Conservation (phyloP, 345 rosid species). For the Punica granatum region DNA sequence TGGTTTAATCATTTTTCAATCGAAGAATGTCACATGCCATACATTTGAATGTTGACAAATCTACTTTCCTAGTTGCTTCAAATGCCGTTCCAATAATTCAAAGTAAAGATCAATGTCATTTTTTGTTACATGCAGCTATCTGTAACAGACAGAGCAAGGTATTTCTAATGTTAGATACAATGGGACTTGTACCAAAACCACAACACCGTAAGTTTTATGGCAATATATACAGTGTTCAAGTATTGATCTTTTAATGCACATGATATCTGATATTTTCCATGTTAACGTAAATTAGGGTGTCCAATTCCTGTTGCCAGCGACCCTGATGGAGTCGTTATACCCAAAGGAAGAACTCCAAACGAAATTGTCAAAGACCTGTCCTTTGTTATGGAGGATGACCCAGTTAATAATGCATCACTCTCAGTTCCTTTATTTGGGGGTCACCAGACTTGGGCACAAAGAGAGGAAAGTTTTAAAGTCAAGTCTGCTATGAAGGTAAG, state of each 20-base stretch:
- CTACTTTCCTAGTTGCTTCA: too few relatives aligned
- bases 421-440: conserved; percentile 80
- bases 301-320: conserved; percentile 52
- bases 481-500: conserved; percentile 73
- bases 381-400: conserved; percentile 52
- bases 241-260: conserved; percentile 7
- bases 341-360: conserved; percentile 49
- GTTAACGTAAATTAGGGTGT: conserved; percentile 49
- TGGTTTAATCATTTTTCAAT: background rate
- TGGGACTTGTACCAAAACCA: conserved; percentile 63
- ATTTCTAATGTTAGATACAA: conserved; percentile 47
- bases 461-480: conserved; percentile 68
- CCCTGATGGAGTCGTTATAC: conserved; percentile 66
- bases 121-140: conserved; percentile 46
- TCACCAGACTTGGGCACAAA: conserved; percentile 68
- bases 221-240: conserved; percentile 15
- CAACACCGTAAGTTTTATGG: conserved; percentile 63
- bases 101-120: background rate
- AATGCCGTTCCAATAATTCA: background rate
- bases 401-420: conserved; percentile 31
- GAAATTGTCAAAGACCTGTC: conserved; percentile 43
- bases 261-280: conserved; percentile 12
- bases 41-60: too few relatives aligned
- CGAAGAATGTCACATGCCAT: background rate
- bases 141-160: conserved; percentile 86